These are phyloP conservation scores for Blastocystis sp. DNA, from an alignment of 352 stramenopile species.

Conservation along the genomic window DNA sequence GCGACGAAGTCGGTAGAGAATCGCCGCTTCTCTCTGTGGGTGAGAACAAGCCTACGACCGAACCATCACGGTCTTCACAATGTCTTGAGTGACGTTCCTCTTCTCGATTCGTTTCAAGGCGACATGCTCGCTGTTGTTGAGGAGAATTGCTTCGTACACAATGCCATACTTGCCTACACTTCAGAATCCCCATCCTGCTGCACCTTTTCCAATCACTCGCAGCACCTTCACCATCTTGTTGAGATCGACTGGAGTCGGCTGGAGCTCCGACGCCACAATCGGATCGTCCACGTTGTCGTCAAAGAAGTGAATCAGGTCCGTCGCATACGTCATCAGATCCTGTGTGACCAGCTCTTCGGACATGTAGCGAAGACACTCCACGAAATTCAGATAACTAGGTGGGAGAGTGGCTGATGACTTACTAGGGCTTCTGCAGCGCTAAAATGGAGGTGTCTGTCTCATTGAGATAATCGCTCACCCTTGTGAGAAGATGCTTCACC, in stretches of 20 bases:
- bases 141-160: neutral
- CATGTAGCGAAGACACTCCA: conserved; percentile 40
- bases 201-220: neutral
- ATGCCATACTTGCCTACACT: conserved; percentile 26
- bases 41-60: neutral
- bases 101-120: conserved; percentile 56
- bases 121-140: neutral
- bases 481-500: conserved; percentile 8
- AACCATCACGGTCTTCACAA: conserved; percentile 53
- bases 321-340: conserved; percentile 28
- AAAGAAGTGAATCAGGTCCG: neutral
- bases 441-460: conserved; percentile 16
- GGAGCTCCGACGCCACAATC: neutral
- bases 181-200: neutral
- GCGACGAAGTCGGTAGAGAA: conserved; percentile 64
- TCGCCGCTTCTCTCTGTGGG: conserved; percentile 1
- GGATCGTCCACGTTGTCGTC: conserved; percentile 37
- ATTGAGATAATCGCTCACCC: conserved; percentile 12
- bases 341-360: conserved; percentile 19
- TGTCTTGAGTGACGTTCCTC: neutral
- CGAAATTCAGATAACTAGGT: conserved; percentile 42
- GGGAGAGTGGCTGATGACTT: neutral
- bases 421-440: conserved; percentile 47
- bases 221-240: neutral
- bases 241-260: conserved; percentile 42